Base-by-base conservation (phyloP, 2,329 filamentous ascomycete genomes). In the Clonostachys rhizophaga region DNA sequence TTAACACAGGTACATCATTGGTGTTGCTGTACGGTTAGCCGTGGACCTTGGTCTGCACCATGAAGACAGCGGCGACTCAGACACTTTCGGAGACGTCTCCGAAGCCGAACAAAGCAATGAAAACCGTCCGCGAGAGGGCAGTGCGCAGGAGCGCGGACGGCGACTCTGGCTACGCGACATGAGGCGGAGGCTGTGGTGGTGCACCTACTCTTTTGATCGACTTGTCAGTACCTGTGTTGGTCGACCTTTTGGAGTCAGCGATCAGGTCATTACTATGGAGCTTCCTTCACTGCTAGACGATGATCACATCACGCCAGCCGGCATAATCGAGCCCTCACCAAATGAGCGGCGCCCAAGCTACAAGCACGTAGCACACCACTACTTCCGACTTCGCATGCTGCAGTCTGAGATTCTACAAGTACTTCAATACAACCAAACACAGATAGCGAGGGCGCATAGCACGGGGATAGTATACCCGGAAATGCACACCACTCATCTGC, bases 401-500 rank as follows among this genome's bases (percentile, higher is more conserved):
- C 94, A 97, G 66, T 96, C 92, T 0, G 92, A 97, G 66, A 96
- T 97, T 43, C 72, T 96, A 36, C 91, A 97, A 63, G 92, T 97
- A 2, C 71, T 96, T 51, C 92, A 96, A 64, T 88, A 94, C 63
- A 89, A 95, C 51, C 91, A 96, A 66, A 87, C 91, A 1, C 86
- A 94, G 55, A 80, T 87, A 54, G 87, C 87, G 9, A 80, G 89
- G 51, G 77, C 79, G 34, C 75, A 76, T 43, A 81, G 82, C 5
- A 79, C 84, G 43, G 84, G 87, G 57, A 68, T 74, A 44, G 68
- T 18, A 7, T 89, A 89, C 56, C 79, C 81, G 2, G 89, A 83
- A 59, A 91, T 91, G 75, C 86, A 88, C 58, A 87, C 83, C 5
- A 30, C 24, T 30, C 79, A 86, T 45, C 75, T 96, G 2, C 84